phyloP scores from a whole-genome alignment of 148 eudicot genomes.

The Tetragonia tetragonoides region DNA sequence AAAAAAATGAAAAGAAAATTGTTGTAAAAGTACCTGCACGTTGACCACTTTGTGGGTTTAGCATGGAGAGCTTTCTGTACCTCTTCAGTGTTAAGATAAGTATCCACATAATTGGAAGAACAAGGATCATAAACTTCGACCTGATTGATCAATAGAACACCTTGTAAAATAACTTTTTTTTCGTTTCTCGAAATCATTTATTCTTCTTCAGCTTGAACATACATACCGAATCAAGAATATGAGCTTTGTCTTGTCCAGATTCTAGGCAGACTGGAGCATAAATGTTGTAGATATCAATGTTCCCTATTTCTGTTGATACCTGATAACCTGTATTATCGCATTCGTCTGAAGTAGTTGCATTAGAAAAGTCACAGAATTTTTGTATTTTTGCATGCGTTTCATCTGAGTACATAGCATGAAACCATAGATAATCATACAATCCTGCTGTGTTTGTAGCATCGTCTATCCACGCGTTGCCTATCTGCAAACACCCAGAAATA shows the following conservation, averaged over 20 bases:
- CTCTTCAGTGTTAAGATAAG: slow-evolving; percentile 36
- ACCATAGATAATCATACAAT: slow-evolving; percentile 35
- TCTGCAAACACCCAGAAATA: slow-evolving; percentile 18
- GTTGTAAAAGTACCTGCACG: slow-evolving; percentile 33
- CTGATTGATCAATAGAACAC: slow-evolving; percentile 14
- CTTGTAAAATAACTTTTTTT: too few relatives aligned
- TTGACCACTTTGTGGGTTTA: slow-evolving; percentile 35
- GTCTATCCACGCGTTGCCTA: slow-evolving; percentile 43
- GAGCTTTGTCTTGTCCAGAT: slow-evolving; percentile 15
- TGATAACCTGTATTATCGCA: not conserved
- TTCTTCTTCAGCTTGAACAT: not conserved
- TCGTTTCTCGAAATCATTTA: too few relatives aligned
- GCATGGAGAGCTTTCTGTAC: slow-evolving; percentile 52
- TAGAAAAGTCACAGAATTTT: slow-evolving; percentile 24
- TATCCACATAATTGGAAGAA: slow-evolving; percentile 30
- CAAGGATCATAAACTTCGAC: slow-evolving; percentile 42
- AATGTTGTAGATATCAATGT: slow-evolving; percentile 39
- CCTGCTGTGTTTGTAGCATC: slow-evolving; percentile 29
- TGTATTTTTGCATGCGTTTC: slow-evolving; percentile 28
- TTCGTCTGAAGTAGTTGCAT: not conserved
- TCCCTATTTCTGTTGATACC: slow-evolving; percentile 24
- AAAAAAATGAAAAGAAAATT: not conserved
- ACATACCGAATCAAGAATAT: slow-evolving; percentile 29
- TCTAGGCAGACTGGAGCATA: slow-evolving; percentile 33
- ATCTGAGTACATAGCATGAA: slow-evolving; percentile 35